phyloP scores from a whole-genome alignment of 2,329 filamentous ascomycete species.

The Dactylellina haptotyla region DNA sequence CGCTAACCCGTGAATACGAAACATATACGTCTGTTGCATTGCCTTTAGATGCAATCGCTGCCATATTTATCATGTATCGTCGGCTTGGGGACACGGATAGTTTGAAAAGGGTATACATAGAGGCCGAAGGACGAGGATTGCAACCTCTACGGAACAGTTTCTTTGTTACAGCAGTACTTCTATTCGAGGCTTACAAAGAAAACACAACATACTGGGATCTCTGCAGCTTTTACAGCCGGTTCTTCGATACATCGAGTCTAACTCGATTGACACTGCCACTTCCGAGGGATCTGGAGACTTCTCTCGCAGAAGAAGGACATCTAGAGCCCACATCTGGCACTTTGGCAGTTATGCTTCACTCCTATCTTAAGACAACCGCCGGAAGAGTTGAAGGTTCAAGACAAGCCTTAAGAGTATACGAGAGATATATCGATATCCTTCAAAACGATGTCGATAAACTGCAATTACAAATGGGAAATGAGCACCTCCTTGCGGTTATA shows the following conservation, averaged over 20 bases:
- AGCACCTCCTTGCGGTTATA: conserved; percentile 37
- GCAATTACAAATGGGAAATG: conserved; percentile 24
- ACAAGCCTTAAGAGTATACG: conserved; percentile 31
- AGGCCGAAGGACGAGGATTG: conserved; percentile 9
- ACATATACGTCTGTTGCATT: conserved; percentile 13
- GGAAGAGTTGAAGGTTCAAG: conserved; percentile 46
- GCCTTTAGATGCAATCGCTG: conserved; percentile 32
- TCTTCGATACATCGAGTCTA: conserved; percentile 28
- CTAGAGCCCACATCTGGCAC: conserved; percentile 31
- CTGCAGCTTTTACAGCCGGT: conserved; percentile 27
- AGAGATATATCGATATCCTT: conserved; percentile 29
- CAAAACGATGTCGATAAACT: not conserved
- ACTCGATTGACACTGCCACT: conserved; percentile 18
- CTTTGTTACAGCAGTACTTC: conserved; percentile 44
- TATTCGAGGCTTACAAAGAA: conserved; percentile 27
- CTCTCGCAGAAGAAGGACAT: not conserved
- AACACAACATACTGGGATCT: conserved; percentile 31
- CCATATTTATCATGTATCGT: conserved; percentile 41
- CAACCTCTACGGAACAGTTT: conserved; percentile 34
- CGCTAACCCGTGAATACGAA: conserved; percentile 21
- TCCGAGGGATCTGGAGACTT: not conserved
- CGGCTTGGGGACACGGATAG: conserved; percentile 21
- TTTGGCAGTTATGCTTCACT: conserved; percentile 42
- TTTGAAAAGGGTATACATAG: conserved; percentile 15
- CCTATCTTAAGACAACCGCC: conserved; percentile 40